Conservation (phyloP, 805 yeast species). For the Metschnikowia picachoensis region DNA sequence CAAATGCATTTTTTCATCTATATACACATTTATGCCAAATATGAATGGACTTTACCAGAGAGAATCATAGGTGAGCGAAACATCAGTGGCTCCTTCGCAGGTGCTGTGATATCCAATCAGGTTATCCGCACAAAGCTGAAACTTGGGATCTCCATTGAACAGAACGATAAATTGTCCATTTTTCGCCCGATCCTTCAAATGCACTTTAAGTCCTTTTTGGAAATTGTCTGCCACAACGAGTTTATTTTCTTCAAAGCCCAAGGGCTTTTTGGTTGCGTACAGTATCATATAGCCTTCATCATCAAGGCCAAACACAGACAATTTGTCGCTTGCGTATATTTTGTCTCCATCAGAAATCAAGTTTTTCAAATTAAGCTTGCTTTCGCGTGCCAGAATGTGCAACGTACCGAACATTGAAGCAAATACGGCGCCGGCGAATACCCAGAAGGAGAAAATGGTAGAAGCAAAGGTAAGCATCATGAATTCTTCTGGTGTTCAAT, state of each 20-base stretch:
- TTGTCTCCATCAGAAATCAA: not conserved
- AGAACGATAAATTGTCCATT: too few species aligned
- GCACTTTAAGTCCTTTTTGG: too few species aligned
- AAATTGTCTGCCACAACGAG: not conserved
- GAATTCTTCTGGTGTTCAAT: too few species aligned
- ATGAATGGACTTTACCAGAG: too few species aligned
- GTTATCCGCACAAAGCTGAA: not conserved
- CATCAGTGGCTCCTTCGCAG: not conserved
- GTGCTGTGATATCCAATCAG: not conserved
- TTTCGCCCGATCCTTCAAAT: too few species aligned
- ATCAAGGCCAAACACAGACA: not conserved
- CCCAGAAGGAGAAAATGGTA: not conserved
- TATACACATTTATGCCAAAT: too few species aligned
- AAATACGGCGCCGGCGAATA: not conserved
- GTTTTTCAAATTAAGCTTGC: not conserved
- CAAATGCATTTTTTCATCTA: too few species aligned
- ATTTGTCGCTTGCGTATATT: not conserved
- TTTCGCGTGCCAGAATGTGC: not conserved
- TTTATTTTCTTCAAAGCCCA: too few species aligned
- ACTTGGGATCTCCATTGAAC: not conserved
- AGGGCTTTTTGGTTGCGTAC: not conserved
- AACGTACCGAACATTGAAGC: not conserved
- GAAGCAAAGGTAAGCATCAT: too few species aligned
- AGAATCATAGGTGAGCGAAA: not conserved
- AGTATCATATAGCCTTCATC: not conserved